A percentile compares a stretch with the other conserved stretches of the same genome.
Conservation (phyloP, 148 eudicot species). For the Salicornia ramosissima region DNA sequence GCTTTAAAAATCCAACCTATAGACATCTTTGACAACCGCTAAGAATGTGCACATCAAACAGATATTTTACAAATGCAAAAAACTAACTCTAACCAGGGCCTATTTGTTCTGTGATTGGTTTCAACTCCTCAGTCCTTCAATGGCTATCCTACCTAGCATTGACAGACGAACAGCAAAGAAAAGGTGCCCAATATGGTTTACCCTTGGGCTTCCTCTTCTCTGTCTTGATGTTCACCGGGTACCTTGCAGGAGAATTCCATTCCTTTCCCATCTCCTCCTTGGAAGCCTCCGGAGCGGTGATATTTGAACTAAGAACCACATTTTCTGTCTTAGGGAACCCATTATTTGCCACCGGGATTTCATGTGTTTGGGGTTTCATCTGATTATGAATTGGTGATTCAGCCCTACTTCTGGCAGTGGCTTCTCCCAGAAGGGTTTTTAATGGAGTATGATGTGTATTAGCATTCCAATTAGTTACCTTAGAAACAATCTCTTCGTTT, state of each 20-base stretch:
- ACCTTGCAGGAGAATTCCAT: slow-evolving; percentile 71
- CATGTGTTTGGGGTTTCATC: slow-evolving; percentile 31
- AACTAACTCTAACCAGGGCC: not conserved
- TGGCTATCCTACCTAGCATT: slow-evolving; percentile 32
- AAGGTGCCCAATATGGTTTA: slow-evolving; percentile 55
- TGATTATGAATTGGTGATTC: slow-evolving; percentile 37
- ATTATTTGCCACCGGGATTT: slow-evolving; percentile 20
- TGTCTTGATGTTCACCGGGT: slow-evolving; percentile 52
- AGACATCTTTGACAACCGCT: slow-evolving; percentile 16
- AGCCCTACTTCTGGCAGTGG: slow-evolving; percentile 29
- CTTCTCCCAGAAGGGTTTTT: slow-evolving; percentile 62
- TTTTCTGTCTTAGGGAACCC: slow-evolving; percentile 27
- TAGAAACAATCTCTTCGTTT: slow-evolving; percentile 57
- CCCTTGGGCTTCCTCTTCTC: slow-evolving; percentile 51
- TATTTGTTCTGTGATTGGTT: not conserved
- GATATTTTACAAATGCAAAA: slow-evolving; percentile 6
- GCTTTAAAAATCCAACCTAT: slow-evolving; percentile 5
- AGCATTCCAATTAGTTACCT: slow-evolving; percentile 51
- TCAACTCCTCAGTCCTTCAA: not conserved
- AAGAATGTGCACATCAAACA: slow-evolving; percentile 7
- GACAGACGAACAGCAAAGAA: slow-evolving; percentile 73
- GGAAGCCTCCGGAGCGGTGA: slow-evolving; percentile 8
- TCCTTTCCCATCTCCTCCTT: slow-evolving; percentile 40
- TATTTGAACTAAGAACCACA: slow-evolving; percentile 17
- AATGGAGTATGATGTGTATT: slow-evolving; percentile 51